Conservation (phyloP, 108 stramenopile genomes). For the Nitzschia putrida region DNA sequence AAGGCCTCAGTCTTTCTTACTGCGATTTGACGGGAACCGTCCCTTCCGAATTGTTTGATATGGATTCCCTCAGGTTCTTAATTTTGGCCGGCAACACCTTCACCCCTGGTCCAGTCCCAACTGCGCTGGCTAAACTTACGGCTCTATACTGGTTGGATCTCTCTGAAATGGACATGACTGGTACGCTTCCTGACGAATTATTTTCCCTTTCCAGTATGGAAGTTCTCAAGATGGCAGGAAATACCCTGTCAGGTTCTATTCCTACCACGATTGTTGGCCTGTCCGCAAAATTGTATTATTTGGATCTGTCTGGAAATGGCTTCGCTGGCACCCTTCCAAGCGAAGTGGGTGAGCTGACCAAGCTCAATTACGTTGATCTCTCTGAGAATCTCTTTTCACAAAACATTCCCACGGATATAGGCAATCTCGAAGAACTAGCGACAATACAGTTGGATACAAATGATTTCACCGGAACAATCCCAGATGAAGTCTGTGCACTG, state of each 20-base stretch:
- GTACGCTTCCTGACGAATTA: conserved; percentile 36
- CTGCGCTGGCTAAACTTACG: conserved; percentile 39
- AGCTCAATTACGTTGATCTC: conserved; percentile 11
- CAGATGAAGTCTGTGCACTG: conserved; percentile 15
- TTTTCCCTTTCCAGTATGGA: conserved; percentile 26
- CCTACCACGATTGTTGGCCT: conserved; percentile 10
- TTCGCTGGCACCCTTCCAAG: conserved; percentile 24
- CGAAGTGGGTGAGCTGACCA: conserved; percentile 11
- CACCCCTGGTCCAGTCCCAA: too few relatives aligned
- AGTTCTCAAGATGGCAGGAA: conserved; percentile 44
- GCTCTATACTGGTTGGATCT: conserved; percentile 37
- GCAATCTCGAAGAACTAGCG: conserved; percentile 26
- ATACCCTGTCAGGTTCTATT: conserved; percentile 27
- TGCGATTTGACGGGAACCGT: too few relatives aligned
- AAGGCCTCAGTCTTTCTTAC: too few relatives aligned
- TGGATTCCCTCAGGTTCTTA: too few relatives aligned
- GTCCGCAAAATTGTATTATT: not conserved
- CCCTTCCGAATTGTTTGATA: too few relatives aligned
- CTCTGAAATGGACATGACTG: conserved; percentile 34
- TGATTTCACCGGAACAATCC: conserved; percentile 28
- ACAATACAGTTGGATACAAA: conserved; percentile 20
- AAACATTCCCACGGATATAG: conserved; percentile 36
- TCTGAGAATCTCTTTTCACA: conserved; percentile 30
- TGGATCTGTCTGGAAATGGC: conserved; percentile 20
- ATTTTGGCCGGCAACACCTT: too few relatives aligned